Evolutionary conservation across 768 basidiomycete genomes (phyloP).

Genomic region (Hericium rajendrae): DNA sequence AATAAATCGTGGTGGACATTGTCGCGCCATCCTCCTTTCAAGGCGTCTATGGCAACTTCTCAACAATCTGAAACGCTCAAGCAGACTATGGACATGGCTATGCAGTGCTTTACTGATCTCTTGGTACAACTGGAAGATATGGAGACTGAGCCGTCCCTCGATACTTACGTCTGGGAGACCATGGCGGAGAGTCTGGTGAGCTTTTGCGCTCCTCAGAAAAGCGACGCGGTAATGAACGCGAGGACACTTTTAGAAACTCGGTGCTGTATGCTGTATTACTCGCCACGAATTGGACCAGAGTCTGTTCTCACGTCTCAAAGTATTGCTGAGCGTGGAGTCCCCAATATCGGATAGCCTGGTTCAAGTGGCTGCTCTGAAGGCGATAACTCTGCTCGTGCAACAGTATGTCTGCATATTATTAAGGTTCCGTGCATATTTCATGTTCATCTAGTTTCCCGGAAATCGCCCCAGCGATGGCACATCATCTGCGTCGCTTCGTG

Average conservation of each 20-base stretch:
- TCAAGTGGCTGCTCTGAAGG: slow-evolving; percentile 84
- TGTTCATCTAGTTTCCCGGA: slow-evolving; percentile 57
- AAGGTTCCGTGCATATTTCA: neutral
- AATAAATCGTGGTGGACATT: slow-evolving; percentile 74
- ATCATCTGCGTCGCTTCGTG: slow-evolving; percentile 78
- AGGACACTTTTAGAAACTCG: slow-evolving; percentile 55
- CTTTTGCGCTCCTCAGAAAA: slow-evolving; percentile 1
- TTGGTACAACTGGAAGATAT: slow-evolving; percentile 74
- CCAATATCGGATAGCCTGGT: slow-evolving; percentile 77
- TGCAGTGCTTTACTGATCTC: slow-evolving; percentile 72
- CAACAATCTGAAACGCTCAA: slow-evolving; percentile 25
- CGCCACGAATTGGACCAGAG: slow-evolving; percentile 55
- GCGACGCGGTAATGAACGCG: neutral
- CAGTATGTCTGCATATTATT: slow-evolving; percentile 38
- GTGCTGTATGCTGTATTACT: slow-evolving; percentile 71
- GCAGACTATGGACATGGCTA: slow-evolving; percentile 45
- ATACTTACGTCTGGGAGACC: slow-evolving; percentile 90
- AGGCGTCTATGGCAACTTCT: slow-evolving; percentile 29
- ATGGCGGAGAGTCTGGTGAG: slow-evolving; percentile 83
- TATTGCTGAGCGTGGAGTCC: slow-evolving; percentile 72
- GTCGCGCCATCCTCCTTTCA: slow-evolving; percentile 41
- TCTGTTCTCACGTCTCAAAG: slow-evolving; percentile 59
- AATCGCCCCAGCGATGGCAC: slow-evolving; percentile 63
- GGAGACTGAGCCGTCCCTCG: slow-evolving; percentile 67
- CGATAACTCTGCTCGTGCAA: slow-evolving; percentile 74